phyloP scores from a whole-genome alignment of 1,284 basidiomycete genomes.

The Jaminaea rosea region DNA sequence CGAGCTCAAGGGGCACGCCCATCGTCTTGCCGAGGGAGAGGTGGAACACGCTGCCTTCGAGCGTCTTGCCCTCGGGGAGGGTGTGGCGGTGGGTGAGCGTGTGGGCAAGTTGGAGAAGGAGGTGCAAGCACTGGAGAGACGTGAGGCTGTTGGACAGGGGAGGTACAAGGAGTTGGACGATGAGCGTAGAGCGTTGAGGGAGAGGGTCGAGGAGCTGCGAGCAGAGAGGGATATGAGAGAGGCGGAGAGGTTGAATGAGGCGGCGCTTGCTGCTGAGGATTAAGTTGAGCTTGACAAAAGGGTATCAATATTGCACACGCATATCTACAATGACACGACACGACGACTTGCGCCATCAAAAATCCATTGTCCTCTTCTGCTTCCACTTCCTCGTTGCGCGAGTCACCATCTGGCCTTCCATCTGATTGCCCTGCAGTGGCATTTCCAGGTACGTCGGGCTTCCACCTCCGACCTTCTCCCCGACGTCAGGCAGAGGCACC shows the following conservation, averaged over 20 bases:
- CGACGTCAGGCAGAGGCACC: neutral
- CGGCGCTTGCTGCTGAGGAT: constrained; percentile 6
- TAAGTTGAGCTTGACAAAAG: neutral
- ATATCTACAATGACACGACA: no score
- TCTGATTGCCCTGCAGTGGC: constrained; percentile 8
- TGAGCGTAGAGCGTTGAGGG: constrained; percentile 17
- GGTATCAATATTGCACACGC: no score
- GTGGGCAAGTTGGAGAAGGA: constrained; percentile 27
- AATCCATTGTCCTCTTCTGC: constrained; percentile 6
- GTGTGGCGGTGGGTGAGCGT: constrained; percentile 25
- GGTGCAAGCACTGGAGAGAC: constrained; percentile 24
- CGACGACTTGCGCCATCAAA: no score
- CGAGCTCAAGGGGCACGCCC: constrained; percentile 19
- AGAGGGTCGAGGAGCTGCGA: constrained; percentile 29
- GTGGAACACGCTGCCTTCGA: constrained; percentile 28
- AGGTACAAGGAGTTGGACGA: constrained; percentile 26
- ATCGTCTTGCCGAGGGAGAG: constrained; percentile 16
- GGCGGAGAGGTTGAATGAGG: constrained; percentile 25
- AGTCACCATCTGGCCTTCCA: constrained; percentile 3
- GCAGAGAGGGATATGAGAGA: constrained; percentile 42
- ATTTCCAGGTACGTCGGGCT: neutral
- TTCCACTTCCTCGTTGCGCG: constrained; percentile 9
- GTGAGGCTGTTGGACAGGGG: constrained; percentile 27
- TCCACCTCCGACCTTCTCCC: neutral
- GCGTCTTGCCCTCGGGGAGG: constrained; percentile 27